A percentile compares a stretch with the other conserved stretches of the same genome.
Evolutionary conservation across 164 flowering plant species (phyloP).

Genomic region (Dillenia turbinata): DNA sequence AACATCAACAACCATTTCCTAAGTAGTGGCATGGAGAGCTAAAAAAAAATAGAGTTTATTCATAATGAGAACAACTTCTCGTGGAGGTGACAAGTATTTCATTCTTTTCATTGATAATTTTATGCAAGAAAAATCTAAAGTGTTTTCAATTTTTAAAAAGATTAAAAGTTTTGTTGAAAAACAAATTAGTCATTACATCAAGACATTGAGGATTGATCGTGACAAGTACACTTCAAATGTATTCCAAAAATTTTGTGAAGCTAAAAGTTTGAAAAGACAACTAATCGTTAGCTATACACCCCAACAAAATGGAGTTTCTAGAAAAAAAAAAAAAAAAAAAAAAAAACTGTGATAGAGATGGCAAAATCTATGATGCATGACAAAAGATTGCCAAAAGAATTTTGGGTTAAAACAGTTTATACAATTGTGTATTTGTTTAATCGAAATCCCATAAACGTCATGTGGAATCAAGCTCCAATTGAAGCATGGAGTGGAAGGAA

Average conservation of each 20-base stretch:
- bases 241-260: not conserved
- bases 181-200: not conserved
- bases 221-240: constrained; percentile 1
- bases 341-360: too few species aligned
- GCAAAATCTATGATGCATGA: not conserved
- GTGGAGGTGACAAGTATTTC: too few species aligned
- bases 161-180: not conserved
- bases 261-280: constrained; percentile 1
- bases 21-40: too few species aligned
- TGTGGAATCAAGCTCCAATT: not conserved
- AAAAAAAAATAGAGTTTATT: too few species aligned
- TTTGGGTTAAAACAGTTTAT: not conserved
- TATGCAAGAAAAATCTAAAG: constrained; percentile 2
- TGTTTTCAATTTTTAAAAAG: not conserved
- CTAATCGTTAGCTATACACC: not conserved
- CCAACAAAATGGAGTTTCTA: constrained; percentile 2
- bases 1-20: too few species aligned
- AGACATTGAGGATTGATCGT: not conserved
- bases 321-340: not conserved
- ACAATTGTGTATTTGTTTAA: too few species aligned
- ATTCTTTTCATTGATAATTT: constrained; percentile 6
- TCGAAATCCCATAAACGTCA: not conserved
- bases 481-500: not conserved
- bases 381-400: not conserved
- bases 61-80: too few species aligned